phyloP scores from a whole-genome alignment of 257 asterid species.

The Nicotiana benthamiana region DNA sequence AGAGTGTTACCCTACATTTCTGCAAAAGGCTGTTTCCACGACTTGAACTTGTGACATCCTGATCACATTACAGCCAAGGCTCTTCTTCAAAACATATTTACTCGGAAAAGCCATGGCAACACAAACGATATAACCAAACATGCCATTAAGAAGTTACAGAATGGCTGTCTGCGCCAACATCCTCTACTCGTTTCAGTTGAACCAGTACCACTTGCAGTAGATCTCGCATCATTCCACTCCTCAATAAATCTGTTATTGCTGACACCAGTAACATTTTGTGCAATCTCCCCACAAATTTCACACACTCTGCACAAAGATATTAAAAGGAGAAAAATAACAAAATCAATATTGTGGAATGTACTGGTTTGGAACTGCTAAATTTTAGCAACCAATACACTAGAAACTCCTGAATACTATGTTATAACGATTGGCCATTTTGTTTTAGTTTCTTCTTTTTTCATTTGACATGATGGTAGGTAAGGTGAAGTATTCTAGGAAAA shows the following conservation, averaged over 20 bases:
- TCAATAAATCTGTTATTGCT: conserved; percentile 47
- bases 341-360: not conserved
- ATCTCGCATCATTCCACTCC: conserved; percentile 56
- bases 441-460: not conserved
- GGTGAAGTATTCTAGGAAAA: not conserved
- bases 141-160: conserved; percentile 75
- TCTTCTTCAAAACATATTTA: conserved; percentile 35
- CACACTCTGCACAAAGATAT: conserved; percentile 44
- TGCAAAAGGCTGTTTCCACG: no score
- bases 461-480: not conserved
- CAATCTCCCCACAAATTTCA: conserved; percentile 72
- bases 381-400: not conserved
- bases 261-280: conserved; percentile 45
- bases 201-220: not conserved
- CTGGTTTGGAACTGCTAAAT: not conserved
- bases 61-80: no score
- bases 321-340: not conserved
- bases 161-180: conserved; percentile 57
- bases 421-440: no score
- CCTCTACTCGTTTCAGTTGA: conserved; percentile 26
- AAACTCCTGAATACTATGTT: not conserved
- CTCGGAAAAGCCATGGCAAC: conserved; percentile 82
- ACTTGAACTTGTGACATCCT: no score
- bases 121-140: conserved; percentile 69
- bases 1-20: no score